These are phyloP conservation scores for Xylaria sp. DNA, from an alignment of 2,329 filamentous ascomycete genomes.

Conservation along the genomic window DNA sequence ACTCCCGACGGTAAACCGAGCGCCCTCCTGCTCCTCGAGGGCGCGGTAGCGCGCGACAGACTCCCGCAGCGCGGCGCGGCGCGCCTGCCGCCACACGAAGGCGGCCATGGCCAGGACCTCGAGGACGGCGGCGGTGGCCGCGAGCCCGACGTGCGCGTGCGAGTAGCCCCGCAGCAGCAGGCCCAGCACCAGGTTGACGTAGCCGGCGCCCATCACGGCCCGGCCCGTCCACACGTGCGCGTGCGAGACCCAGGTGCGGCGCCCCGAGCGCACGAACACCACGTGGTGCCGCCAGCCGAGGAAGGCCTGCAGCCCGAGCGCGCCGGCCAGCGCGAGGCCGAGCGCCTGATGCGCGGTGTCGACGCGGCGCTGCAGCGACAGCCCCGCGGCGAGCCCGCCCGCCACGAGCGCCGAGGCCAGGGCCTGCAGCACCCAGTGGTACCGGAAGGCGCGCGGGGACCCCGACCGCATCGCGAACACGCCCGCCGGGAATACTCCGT, in stretches of 20 bases:
- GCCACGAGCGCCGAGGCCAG: background rate
- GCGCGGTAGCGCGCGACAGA: background rate
- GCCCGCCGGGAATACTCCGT: constrained; percentile 10
- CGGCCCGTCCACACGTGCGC: constrained; percentile 14
- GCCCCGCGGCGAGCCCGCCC: background rate
- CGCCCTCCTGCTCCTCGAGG: background rate
- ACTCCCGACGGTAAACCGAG: background rate
- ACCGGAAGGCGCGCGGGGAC: constrained; percentile 5
- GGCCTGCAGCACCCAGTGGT: constrained; percentile 12
- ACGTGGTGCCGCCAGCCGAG: constrained; percentile 14
- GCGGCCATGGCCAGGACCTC: background rate
- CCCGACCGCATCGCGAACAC: constrained; percentile 14
- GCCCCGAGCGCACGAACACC: constrained; percentile 10
- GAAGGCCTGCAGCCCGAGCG: constrained; percentile 3
- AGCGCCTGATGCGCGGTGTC: constrained; percentile 5
- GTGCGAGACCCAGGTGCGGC: constrained; percentile 15
- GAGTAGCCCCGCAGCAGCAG: constrained; percentile 8
- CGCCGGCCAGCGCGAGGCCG: constrained; percentile 1
- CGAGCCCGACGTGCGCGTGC: background rate
- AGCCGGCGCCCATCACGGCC: constrained; percentile 6
- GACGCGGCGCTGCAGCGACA: constrained; percentile 1
- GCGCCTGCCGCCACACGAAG: background rate
- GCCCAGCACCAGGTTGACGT: constrained; percentile 5
- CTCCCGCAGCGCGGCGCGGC: background rate
- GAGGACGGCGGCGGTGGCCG: background rate